Conservation (phyloP, 768 basidiomycete genomes). For the Tulasnella sp. region DNA sequence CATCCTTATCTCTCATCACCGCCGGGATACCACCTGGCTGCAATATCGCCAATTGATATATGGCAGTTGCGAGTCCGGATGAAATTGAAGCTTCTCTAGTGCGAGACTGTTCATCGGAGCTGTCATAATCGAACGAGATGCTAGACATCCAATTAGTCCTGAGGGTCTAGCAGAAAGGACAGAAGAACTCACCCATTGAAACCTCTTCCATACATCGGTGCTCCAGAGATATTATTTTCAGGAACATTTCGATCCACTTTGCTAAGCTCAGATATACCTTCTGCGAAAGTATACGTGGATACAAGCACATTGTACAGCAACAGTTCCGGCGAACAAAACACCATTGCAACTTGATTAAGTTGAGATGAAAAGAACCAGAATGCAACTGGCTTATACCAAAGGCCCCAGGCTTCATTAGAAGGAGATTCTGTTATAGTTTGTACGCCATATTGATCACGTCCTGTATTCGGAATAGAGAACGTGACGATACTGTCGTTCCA, state of each 20-base stretch:
- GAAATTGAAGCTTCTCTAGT: conserved; percentile 21
- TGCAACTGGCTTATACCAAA: conserved; percentile 7
- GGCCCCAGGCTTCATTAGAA: not conserved
- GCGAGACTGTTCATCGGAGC: conserved; percentile 33
- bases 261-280: not conserved
- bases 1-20: conserved; percentile 37
- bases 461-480: not conserved
- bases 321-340: conserved; percentile 1
- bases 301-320: conserved; percentile 8
- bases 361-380: conserved; percentile 6
- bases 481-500: conserved; percentile 1
- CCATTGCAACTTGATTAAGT: not conserved
- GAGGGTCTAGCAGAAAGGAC: too few species aligned
- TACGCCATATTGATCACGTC: not conserved
- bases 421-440: not conserved
- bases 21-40: conserved; percentile 21
- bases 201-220: conserved; percentile 3
- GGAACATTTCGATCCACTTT: conserved; percentile 2
- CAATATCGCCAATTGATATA: not conserved
- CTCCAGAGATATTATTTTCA: conserved; percentile 5
- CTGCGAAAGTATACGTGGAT: not conserved
- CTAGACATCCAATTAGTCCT: too few species aligned
- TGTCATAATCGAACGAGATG: conserved; percentile 3
- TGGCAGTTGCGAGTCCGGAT: conserved; percentile 1
- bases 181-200: conserved; percentile 1